phyloP scores from a whole-genome alignment of 148 eudicot species.

The Camellia lanceoleosa region DNA sequence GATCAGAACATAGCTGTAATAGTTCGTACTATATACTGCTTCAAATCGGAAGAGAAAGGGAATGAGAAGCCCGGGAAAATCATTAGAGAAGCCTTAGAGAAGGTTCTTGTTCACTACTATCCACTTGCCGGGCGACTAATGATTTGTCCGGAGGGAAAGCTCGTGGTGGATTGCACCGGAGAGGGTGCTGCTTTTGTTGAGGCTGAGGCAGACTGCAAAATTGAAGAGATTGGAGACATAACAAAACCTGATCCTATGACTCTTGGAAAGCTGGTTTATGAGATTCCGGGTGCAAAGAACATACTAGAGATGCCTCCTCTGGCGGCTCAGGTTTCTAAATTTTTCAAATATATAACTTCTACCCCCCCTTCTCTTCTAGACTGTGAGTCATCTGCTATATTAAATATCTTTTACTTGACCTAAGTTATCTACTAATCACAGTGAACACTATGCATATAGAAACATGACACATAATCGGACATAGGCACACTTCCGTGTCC shows the following conservation, averaged over 20 bases:
- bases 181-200: slow-evolving; percentile 61
- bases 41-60: slow-evolving; percentile 46
- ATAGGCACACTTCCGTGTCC: too few species aligned
- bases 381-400: too few species aligned
- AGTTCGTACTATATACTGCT: slow-evolving; percentile 72
- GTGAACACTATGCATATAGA: too few species aligned
- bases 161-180: slow-evolving; percentile 46
- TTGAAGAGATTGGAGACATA: slow-evolving; percentile 38
- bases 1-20: slow-evolving; percentile 88
- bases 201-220: slow-evolving; percentile 46
- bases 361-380: too few species aligned
- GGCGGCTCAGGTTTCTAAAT: slow-evolving; percentile 60
- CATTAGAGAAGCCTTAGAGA: slow-evolving; percentile 28
- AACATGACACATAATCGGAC: too few species aligned
- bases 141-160: slow-evolving; percentile 44
- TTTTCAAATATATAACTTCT: too few species aligned
- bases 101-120: slow-evolving; percentile 62
- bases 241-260: slow-evolving; percentile 60
- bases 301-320: slow-evolving; percentile 68
- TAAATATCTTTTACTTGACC: too few species aligned
- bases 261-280: slow-evolving; percentile 70
- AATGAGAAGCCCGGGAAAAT: slow-evolving; percentile 36
- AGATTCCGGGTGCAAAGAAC: slow-evolving; percentile 60
- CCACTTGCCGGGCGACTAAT: slow-evolving; percentile 52
- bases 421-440: too few species aligned